These are phyloP conservation scores for Cenchrus americanus DNA, from an alignment of 176 grass and related monocot genomes.

Conservation along the genomic window DNA sequence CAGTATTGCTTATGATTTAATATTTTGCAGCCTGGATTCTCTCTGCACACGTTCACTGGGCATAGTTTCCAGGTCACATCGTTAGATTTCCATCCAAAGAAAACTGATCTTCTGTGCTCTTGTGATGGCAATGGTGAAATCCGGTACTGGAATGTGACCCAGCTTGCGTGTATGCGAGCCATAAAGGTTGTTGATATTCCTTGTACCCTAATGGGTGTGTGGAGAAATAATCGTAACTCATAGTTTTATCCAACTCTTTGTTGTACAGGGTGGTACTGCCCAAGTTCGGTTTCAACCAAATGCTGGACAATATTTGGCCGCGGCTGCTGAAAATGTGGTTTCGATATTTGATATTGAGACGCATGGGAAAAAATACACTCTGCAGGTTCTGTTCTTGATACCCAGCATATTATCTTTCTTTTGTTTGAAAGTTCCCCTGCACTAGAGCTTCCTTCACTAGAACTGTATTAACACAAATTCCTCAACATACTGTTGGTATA, in stretches of 20 bases:
- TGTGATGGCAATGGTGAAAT: slow-evolving; percentile 94
- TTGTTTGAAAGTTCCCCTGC: neutral
- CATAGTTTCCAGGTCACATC: slow-evolving; percentile 84
- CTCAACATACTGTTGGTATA: neutral
- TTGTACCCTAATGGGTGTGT: neutral
- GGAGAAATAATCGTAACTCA: slow-evolving; percentile 10
- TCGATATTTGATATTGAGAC: slow-evolving; percentile 87
- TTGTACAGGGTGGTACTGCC: slow-evolving; percentile 73
- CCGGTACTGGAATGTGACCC: slow-evolving; percentile 74
- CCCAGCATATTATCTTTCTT: neutral
- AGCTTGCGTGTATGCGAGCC: slow-evolving; percentile 41
- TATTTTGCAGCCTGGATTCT: slow-evolving; percentile 82
- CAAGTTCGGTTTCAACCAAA: slow-evolving; percentile 97
- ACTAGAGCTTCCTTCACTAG: neutral
- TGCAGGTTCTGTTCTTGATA: slow-evolving; percentile 62
- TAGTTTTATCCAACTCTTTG: neutral
- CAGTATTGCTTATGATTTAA: slow-evolving; percentile 18
- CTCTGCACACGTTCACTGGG: slow-evolving; percentile 67
- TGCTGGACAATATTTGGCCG: slow-evolving; percentile 75
- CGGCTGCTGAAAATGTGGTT: slow-evolving; percentile 74
- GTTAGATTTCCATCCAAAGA: slow-evolving; percentile 98
- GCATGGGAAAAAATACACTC: slow-evolving; percentile 63
- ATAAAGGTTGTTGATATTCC: slow-evolving; percentile 62
- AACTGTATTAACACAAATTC: neutral
- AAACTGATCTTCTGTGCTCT: slow-evolving; percentile 91